Evolutionary conservation across 352 stramenopile species (phyloP), one percentile per base, ranked within the genome.

Genomic region (Globisporangium iwayamae): DNA sequence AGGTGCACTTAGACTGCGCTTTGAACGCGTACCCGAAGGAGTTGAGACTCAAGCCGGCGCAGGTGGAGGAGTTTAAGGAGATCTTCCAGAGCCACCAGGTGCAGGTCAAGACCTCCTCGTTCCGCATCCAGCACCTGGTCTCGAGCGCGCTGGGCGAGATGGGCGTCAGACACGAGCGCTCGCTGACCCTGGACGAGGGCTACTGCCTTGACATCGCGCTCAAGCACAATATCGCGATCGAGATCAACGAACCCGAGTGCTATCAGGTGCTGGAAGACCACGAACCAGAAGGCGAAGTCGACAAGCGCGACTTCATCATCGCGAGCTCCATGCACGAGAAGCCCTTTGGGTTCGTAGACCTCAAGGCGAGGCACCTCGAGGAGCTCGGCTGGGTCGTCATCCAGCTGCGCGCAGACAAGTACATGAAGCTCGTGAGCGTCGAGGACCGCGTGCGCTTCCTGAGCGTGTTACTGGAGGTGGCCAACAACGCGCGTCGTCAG

Each of bases 391-490:
- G 81, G 81, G 83, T 83, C 30, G 73, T 91, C 45, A 87, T 92
- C 56, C 73, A 90, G 54, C 57, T 92, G 14, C 76, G 79, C 18
- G 72, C 72, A 2, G 72, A 85, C 53, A 70, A 70, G 39, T 90
- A 90, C 54, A 66, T 81, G 66, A 51, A 81, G n/a, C 69, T 91
- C 4, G 53, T 66, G 11, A 79, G 68, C 22, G 56, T 77, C 13
- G 76, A 89, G 16, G 72, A 85, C 39, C 78, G 83, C 25, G 69
- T 76, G 36, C 71, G 82, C 62, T 75, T 90, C 60, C 60, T 92
- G 56, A 88, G 78, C 39, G 87, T 87, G 72, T 56, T 88, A 46
- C 73, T 92, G 60, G 83, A 92, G 64, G 78, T 92, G 18, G 83
- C 80, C 20, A 85, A 69, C 47, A 77, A 74, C 34, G 69, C 63